A percentile compares a stretch with the other conserved stretches of the same genome.
Evolutionary conservation across 2,329 filamentous ascomycete species (phyloP).

Genomic region (Metarhizium rileyi): DNA sequence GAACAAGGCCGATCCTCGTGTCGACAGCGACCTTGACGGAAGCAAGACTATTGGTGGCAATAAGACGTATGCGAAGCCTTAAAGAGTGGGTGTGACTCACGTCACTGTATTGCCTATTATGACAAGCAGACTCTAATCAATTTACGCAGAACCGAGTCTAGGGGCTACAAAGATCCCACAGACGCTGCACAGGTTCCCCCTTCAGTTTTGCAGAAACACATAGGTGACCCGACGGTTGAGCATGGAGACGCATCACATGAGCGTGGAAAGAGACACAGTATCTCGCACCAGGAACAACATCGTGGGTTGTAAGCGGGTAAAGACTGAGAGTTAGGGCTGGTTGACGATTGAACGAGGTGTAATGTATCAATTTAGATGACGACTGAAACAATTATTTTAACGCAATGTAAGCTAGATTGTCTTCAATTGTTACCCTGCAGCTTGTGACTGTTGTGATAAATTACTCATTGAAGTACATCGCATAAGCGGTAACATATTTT

Average conservation of each 20-base stretch:
- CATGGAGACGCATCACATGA: slow-evolving; percentile 35
- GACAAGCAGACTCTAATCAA: not conserved
- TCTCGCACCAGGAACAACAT: slow-evolving; percentile 38
- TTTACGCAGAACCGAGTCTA: not conserved
- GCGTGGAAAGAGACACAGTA: slow-evolving; percentile 36
- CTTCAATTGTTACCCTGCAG: not conserved
- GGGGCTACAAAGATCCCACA: slow-evolving; percentile 33
- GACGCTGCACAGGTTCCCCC: slow-evolving; percentile 50
- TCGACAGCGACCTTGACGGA: slow-evolving; percentile 46
- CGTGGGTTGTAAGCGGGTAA: slow-evolving; percentile 29
- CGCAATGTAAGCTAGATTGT: not conserved
- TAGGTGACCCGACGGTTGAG: slow-evolving; percentile 35
- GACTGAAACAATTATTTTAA: not conserved
- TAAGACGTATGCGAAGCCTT: slow-evolving; percentile 33
- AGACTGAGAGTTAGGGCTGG: too few relatives aligned
- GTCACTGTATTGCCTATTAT: not conserved
- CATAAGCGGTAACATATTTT: too few relatives aligned
- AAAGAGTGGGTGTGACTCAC: slow-evolving; percentile 15
- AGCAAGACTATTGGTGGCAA: slow-evolving; percentile 44
- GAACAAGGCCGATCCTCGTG: slow-evolving; percentile 47
- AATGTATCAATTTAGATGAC: not conserved
- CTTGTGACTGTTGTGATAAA: too few relatives aligned
- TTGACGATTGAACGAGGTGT: not conserved
- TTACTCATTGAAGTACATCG: too few relatives aligned
- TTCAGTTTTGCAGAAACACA: slow-evolving; percentile 37